Evolutionary conservation across 2,329 filamentous ascomycete genomes (phyloP).

Genomic region (Cladobotryum protrusum): DNA sequence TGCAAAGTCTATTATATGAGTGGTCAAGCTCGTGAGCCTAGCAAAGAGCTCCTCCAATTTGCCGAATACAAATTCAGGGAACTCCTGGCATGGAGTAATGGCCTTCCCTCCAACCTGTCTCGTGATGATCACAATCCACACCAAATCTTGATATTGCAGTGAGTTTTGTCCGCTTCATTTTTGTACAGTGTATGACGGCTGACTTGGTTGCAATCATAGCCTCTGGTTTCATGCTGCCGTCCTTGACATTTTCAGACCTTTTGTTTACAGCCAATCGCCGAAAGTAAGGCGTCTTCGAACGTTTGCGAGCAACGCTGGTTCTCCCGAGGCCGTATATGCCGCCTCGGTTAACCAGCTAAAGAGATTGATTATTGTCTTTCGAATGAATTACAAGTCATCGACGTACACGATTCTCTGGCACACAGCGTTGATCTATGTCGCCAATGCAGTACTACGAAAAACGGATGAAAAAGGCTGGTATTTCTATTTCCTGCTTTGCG

Average conservation of each 20-base stretch:
- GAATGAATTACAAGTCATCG: constrained; percentile 26
- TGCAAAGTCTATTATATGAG: constrained; percentile 21
- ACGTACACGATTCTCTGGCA: constrained; percentile 35
- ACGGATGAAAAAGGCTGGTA: constrained; percentile 25
- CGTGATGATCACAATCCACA: constrained; percentile 23
- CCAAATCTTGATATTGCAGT: constrained; percentile 33
- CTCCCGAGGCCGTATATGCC: constrained; percentile 24
- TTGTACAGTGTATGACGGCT: background rate
- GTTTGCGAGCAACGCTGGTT: constrained; percentile 23
- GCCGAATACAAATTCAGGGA: constrained; percentile 34
- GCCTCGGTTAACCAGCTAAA: constrained; percentile 34
- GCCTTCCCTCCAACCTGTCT: constrained; percentile 22
- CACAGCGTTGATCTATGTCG: constrained; percentile 32
- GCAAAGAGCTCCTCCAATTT: constrained; percentile 17
- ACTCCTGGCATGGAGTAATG: constrained; percentile 32
- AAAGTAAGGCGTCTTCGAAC: constrained; percentile 21
- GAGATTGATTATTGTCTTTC: constrained; percentile 30
- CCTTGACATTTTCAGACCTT: constrained; percentile 29
- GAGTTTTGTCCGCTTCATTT: constrained; percentile 10
- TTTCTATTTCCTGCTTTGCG: constrained; percentile 32
- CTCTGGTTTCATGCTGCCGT: constrained; percentile 35
- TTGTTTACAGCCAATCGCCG: constrained; percentile 6
- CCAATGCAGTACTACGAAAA: constrained; percentile 30
- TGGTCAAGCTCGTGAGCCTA: constrained; percentile 3
- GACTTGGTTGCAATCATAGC: constrained; percentile 17